phyloP scores from a whole-genome alignment of 768 basidiomycete genomes.

The Peribolospora baueri region DNA sequence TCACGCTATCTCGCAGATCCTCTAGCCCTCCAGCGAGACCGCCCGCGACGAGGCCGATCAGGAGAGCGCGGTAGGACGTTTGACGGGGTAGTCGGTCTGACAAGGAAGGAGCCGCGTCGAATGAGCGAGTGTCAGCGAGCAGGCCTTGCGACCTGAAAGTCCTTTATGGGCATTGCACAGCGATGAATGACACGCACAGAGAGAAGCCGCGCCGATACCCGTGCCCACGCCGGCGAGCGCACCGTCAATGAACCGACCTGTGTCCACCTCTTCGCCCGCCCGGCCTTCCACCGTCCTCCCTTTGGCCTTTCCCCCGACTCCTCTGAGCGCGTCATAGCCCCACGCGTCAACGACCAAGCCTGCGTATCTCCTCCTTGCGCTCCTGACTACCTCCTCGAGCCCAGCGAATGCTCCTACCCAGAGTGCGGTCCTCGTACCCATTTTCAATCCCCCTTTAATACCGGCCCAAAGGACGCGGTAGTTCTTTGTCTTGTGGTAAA shows the following conservation, averaged over 20 bases:
- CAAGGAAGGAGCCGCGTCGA: not conserved
- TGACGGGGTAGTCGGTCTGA: conserved; percentile 6
- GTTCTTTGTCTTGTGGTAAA: conserved; percentile 90
- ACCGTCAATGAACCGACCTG: not conserved
- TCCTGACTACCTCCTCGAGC: not conserved
- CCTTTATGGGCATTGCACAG: too few species aligned
- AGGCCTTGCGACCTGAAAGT: too few species aligned
- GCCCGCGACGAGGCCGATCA: conserved; percentile 4
- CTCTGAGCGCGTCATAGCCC: not conserved
- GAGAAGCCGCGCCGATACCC: not conserved
- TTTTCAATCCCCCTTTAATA: conserved; percentile 31
- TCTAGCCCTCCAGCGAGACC: conserved; percentile 5
- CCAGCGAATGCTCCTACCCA: conserved; percentile 8
- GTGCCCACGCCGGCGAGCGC: not conserved
- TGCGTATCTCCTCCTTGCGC: not conserved
- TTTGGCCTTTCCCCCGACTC: too few species aligned
- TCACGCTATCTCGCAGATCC: conserved; percentile 8
- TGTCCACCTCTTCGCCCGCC: too few species aligned
- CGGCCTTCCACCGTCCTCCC: too few species aligned
- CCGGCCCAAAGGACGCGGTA: conserved; percentile 55
- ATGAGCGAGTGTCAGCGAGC: not conserved
- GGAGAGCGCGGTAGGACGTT: not conserved
- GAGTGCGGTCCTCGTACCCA: not conserved
- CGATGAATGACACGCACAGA: conserved; percentile 3
- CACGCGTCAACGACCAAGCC: not conserved